Evolutionary conservation across 495 filamentous ascomycete species (phyloP).

Genomic region (Talaromyces ruber): DNA sequence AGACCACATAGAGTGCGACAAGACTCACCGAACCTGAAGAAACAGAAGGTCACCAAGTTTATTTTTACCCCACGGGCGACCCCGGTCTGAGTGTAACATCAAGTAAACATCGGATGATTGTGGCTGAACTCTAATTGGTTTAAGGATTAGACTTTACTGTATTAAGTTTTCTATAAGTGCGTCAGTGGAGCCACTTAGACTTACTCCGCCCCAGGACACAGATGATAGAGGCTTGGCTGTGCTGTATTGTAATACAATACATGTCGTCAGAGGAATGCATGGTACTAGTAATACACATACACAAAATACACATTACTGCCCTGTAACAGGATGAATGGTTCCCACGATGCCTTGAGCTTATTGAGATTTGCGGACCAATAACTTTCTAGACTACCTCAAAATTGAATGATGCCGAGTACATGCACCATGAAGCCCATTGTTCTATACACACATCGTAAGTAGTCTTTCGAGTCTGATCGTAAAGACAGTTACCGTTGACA

Average conservation of each 20-base stretch:
- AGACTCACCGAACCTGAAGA: not conserved
- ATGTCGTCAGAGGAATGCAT: not conserved
- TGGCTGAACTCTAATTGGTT: slow-evolving; percentile 1
- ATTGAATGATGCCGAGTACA: not conserved
- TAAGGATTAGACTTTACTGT: not conserved
- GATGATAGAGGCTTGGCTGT: not conserved
- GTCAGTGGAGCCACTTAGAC: not conserved
- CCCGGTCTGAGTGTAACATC: not conserved
- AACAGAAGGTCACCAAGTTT: not conserved
- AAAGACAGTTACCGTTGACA: not conserved
- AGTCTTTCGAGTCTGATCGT: not conserved
- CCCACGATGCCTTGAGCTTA: no score
- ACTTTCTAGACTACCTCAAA: not conserved
- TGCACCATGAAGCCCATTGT: not conserved
- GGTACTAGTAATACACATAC: not conserved
- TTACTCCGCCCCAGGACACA: not conserved
- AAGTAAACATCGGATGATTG: not conserved
- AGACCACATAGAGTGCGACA: not conserved
- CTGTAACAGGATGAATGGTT: no score
- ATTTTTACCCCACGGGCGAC: not conserved
- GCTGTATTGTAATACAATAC: not conserved
- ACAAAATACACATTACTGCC: no score
- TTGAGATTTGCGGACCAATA: no score
- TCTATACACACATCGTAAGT: not conserved
- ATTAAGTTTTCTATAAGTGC: not conserved